Conservation (phyloP, 208 protist species). For the Trypanosoma cruzi region DNA sequence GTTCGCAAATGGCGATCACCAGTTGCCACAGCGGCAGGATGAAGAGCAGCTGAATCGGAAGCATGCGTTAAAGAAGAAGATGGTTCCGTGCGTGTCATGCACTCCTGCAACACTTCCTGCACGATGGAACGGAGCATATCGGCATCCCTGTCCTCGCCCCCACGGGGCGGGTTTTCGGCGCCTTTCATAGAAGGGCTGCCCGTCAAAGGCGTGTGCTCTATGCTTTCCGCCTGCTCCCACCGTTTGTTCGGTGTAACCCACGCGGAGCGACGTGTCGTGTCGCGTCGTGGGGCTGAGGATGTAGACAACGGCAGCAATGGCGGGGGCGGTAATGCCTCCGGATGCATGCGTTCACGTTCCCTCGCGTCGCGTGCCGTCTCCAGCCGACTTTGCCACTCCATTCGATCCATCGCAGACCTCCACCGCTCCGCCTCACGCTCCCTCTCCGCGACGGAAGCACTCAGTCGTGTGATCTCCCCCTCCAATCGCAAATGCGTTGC, state of each 20-base stretch:
- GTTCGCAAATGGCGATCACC: neutral
- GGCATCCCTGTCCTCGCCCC: conserved; percentile 1
- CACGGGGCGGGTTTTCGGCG: neutral
- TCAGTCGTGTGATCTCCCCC: conserved; percentile 26
- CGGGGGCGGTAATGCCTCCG: conserved; percentile 7
- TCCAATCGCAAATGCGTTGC: conserved; percentile 33
- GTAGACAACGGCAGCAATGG: conserved; percentile 3
- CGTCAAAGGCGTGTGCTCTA: conserved; percentile 2
- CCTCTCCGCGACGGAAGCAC: conserved; percentile 33
- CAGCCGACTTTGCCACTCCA: conserved; percentile 31
- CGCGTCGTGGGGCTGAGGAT: neutral
- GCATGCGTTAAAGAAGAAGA: conserved; percentile 3
- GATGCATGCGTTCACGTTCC: neutral
- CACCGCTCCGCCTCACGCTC: conserved; percentile 58
- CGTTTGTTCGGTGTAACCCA: neutral
- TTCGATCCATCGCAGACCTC: conserved; percentile 45
- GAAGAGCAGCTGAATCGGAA: neutral
- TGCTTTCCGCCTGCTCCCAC: conserved; percentile 19
- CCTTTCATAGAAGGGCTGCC: neutral
- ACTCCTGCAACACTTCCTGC: conserved; percentile 22
- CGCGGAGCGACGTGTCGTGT: neutral
- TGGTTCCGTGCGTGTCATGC: conserved; percentile 1
- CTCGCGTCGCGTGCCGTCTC: neutral
- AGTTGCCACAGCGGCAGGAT: neutral
- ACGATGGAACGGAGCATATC: conserved; percentile 18